Evolutionary conservation across 2,329 filamentous ascomycete species (phyloP), one percentile per base, ranked within the genome.

Genomic region (Paecilomyces niveus): DNA sequence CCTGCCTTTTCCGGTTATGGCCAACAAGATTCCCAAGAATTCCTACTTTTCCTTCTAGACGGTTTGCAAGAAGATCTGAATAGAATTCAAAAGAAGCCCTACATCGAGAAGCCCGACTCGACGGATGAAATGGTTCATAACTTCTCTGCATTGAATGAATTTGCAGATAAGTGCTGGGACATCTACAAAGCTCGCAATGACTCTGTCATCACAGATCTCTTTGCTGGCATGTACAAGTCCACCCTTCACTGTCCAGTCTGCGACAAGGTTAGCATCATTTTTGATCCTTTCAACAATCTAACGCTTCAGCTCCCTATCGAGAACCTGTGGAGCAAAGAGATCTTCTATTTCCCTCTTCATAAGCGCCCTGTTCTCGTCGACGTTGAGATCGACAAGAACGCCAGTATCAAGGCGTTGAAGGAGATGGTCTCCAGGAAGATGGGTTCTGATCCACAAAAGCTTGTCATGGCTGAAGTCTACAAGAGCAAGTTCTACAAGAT

Each of bases 211-310:
- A 93, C 91, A 58, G 94, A 99, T 70, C 81, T 99, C 10, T 99
- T 99, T 73, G 95, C 91, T 22, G 94, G 94, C 62, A 91, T 97
- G 83, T 99, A 97, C 83, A 97, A 97, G 78, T 97, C 95, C 52
- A 97, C 93, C 0, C 83, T 99, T 62, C 88, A 94, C 62, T 99
- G 94, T 70, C 94, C 94, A 0, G 84, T 83, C 7, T 99, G 94
- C 72, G 83, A 88, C 65, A 99, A 97, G 77, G 89, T 97, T 74
- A 97, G 92, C 83, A 96, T 99, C 67, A 97, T 94, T 0, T 99
- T 99, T 69, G 94, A 99, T 71, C 94, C 94, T 0, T 99, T 96
- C 80, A 97, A 92, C 73, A 94, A 95, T 64, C 78, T 99, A 59
- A 97, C 94, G 0, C 79, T 99, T 24, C 94, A 95, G 58, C 79